Evolutionary conservation across 2,329 filamentous ascomycete species (phyloP).

Genomic region (Kalmusia sp.): DNA sequence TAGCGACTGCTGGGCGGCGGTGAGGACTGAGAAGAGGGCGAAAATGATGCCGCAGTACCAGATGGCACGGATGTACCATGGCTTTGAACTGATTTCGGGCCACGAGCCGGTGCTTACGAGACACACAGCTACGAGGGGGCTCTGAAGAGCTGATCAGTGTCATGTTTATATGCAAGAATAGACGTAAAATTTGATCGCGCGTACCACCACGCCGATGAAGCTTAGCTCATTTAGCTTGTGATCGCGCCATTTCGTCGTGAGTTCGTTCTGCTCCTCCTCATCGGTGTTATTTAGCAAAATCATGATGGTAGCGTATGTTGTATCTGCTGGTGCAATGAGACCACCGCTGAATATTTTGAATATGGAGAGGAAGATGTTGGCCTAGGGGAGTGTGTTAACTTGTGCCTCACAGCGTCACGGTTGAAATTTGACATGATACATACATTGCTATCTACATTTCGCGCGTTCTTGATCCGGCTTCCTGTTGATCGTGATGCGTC

Average conservation of each 20-base stretch:
- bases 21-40: conserved; percentile 14
- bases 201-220: conserved; percentile 14
- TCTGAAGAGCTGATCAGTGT: neutral
- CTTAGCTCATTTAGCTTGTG: conserved; percentile 14
- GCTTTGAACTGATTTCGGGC: conserved; percentile 11
- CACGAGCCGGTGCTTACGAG: conserved; percentile 12
- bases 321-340: conserved; percentile 12
- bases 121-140: conserved; percentile 13
- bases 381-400: neutral
- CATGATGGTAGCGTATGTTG: conserved; percentile 16
- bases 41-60: conserved; percentile 16
- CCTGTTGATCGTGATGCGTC: conserved; percentile 10
- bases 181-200: neutral
- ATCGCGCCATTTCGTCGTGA: conserved; percentile 14
- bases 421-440: neutral
- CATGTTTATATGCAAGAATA: neutral
- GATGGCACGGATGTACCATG: conserved; percentile 12
- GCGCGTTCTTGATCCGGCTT: conserved; percentile 1
- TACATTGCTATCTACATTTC: conserved; percentile 12
- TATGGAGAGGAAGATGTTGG: conserved; percentile 8
- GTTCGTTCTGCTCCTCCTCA: conserved; percentile 3
- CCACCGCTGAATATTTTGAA: conserved; percentile 13
- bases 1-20: conserved; percentile 11
- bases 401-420: neutral
- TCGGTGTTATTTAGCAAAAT: conserved; percentile 8